Base-by-base conservation (phyloP, 2,329 filamentous ascomycete genomes). In the Colletotrichum camelliae region DNA sequence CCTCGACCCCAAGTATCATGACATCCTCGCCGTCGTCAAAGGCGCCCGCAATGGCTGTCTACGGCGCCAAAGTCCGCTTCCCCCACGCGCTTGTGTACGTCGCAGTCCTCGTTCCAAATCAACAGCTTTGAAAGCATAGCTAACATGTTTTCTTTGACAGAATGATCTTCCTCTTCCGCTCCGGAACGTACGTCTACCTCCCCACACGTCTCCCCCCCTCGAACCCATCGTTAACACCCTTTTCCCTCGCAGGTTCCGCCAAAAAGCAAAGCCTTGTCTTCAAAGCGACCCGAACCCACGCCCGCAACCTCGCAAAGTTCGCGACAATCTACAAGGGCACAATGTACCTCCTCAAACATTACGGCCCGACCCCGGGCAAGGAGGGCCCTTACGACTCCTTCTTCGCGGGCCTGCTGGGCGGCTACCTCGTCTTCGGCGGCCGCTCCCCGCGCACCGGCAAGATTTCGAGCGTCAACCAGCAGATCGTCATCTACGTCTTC, bases 401-500 rank as follows among this genome's bases (percentile, higher is more conserved):
- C 85, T 85, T 98, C 76, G 94, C 95, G 13, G 97, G 97, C 9
- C 87, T 98, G 9, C 83, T 98, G 62, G 97, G 97, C 81, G 97
- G 97, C 69, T 99, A 98, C 89, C 86, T 95, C 77, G 95, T 98
- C 77, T 99, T 99, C 83, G 97, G 96, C 65, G 85, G 88, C 57
- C 89, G 91, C 75, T 91, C 89, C 57, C 85, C 84, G 80, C 93
- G 94, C 76, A 87, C 86, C 48, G 93, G 93, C 80, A 90, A 91
- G 83, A 93, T 95, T 81, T 94, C 93, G 77, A 94, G 92, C 78
- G 94, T 98, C 77, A 98, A 93, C 86, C 95, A 98, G 88, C 96
- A 99, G 89, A 99, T 99, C 83, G 96, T 98, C 84, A 95, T 98
- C 81, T 99, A 99, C 88, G 94, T 99, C 77, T 98, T 98, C 83